phyloP scores from a whole-genome alignment of 345 rosid species.

The Arabidopsis thaliana region TAIR10.1 NC_003074.8:1297501-1298000 shows the following conservation, averaged over 20 bases:
- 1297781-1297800: conserved; percentile 95
- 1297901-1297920: conserved; percentile 93
- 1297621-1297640: conserved; percentile 51
- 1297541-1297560: conserved; percentile 53
- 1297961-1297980: conserved; percentile 77
- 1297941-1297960: conserved; percentile 97
- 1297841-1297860: conserved; percentile 89
- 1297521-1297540: conserved; percentile 51
- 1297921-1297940: conserved; percentile 70
- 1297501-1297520: conserved; percentile 59
- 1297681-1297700: conserved; percentile 42
- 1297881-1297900: conserved; percentile 93
- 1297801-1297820: conserved; percentile 78
- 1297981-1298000: conserved; percentile 95
- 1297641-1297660: conserved; percentile 61
- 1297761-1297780: conserved; percentile 83
- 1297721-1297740: conserved; percentile 50
- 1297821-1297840: conserved; percentile 93
- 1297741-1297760: conserved; percentile 57
- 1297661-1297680: conserved; percentile 48
- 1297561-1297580: conserved; percentile 62
- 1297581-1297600: conserved; percentile 73
- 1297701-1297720: conserved; percentile 52
- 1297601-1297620: conserved; percentile 81
- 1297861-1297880: conserved; percentile 93